These are phyloP conservation scores for Piromyces sp. DNA, from an alignment of 192 early-diverging fungal species.

Conservation along the genomic window DNA sequence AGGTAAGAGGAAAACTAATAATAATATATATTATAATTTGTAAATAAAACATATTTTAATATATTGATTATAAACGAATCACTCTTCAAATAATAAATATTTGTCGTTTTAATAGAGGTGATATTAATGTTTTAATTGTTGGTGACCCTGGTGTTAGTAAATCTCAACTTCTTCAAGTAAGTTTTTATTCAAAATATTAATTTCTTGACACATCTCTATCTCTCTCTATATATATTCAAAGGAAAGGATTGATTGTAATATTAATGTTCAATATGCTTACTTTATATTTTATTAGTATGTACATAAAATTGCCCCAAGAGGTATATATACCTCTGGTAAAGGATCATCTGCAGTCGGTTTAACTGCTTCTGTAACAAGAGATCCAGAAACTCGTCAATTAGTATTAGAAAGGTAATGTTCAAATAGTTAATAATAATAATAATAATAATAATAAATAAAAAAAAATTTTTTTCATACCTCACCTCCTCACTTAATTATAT, in stretches of 20 bases:
- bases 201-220: too few relatives aligned
- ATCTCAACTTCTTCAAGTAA: slow-evolving; percentile 66
- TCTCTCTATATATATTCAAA: too few relatives aligned
- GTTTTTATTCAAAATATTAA: background rate
- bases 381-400: slow-evolving; percentile 87
- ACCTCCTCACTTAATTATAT: too few relatives aligned
- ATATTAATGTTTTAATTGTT: slow-evolving; percentile 85
- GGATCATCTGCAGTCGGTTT: slow-evolving; percentile 90
- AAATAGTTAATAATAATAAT: too few relatives aligned
- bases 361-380: slow-evolving; percentile 85
- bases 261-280: too few relatives aligned
- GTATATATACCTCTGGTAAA: slow-evolving; percentile 93
- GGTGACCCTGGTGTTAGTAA: slow-evolving; percentile 95
- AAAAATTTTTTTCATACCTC: too few relatives aligned
- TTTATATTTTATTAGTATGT: slow-evolving; percentile 53
- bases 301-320: slow-evolving; percentile 82
- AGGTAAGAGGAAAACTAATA: background rate
- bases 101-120: slow-evolving; percentile 54
- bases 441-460: too few relatives aligned
- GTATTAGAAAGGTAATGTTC: slow-evolving; percentile 65
- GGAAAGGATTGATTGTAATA: too few relatives aligned
- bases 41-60: too few relatives aligned
- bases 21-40: too few relatives aligned
- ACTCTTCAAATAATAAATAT: too few relatives aligned
- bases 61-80: too few relatives aligned